Evolutionary conservation across 2,329 filamentous ascomycete genomes (phyloP).

Genomic region (Pseudocercospora fuligena): DNA sequence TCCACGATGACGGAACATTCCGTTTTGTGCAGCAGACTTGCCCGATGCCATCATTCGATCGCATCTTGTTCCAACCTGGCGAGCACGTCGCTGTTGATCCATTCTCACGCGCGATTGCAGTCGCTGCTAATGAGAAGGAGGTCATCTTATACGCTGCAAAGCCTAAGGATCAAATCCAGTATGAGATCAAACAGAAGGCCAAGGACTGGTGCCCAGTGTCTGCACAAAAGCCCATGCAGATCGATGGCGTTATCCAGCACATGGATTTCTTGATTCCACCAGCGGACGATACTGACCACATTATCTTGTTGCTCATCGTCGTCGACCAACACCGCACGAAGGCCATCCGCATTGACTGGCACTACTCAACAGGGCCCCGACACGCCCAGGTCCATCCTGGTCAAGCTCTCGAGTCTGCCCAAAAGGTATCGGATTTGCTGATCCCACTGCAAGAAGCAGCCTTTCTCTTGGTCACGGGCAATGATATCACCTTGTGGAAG

Average conservation of each 20-base stretch:
- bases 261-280: conserved; percentile 83
- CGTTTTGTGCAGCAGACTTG: conserved; percentile 67
- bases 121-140: conserved; percentile 71
- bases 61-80: conserved; percentile 60
- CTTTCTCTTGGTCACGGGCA: conserved; percentile 47
- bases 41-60: conserved; percentile 61
- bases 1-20: conserved; percentile 47
- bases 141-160: conserved; percentile 76
- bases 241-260: conserved; percentile 78
- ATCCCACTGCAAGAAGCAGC: conserved; percentile 48
- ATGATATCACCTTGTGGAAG: conserved; percentile 45
- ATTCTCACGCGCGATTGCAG: conserved; percentile 65
- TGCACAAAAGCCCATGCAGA: conserved; percentile 50
- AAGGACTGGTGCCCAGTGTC: conserved; percentile 64
- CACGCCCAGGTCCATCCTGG: conserved; percentile 31
- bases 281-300: conserved; percentile 67
- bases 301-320: conserved; percentile 75
- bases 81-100: conserved; percentile 78
- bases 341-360: conserved; percentile 41
- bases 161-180: conserved; percentile 57
- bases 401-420: conserved; percentile 33
- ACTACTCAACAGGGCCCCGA: conserved; percentile 26
- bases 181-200: conserved; percentile 52
- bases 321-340: conserved; percentile 50
- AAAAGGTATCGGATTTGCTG: conserved; percentile 43